These are phyloP conservation scores for Solanum chilense DNA, from an alignment of 257 asterid genomes.

Conservation along the genomic window DNA sequence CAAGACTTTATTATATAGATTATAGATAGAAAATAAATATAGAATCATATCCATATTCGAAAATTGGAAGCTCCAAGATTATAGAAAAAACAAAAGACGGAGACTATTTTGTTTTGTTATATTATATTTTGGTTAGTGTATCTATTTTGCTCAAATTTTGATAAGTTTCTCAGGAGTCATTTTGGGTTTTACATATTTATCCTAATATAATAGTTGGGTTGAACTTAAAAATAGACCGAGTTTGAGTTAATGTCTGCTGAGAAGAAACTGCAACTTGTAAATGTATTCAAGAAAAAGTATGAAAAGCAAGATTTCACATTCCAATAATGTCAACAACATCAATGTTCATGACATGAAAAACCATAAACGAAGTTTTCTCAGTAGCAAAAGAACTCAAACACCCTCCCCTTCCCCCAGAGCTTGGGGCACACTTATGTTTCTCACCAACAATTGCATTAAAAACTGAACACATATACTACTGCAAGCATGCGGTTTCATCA, in stretches of 20 bases:
- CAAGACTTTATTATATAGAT: too few relatives aligned
- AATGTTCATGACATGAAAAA: background rate
- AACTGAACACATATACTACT: background rate
- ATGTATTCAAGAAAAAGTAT: background rate
- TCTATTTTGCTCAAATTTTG: too few relatives aligned
- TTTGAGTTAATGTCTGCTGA: background rate
- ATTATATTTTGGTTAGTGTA: too few relatives aligned
- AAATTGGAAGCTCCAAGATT: too few relatives aligned
- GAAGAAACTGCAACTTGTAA: background rate
- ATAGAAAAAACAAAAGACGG: too few relatives aligned
- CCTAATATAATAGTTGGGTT: too few relatives aligned
- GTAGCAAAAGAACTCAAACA: background rate
- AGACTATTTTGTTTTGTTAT: too few relatives aligned
- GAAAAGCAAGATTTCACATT: background rate
- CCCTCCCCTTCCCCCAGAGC: background rate
- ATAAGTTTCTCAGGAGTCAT: too few relatives aligned
- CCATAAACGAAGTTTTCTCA: background rate
- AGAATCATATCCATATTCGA: too few relatives aligned
- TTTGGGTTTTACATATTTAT: too few relatives aligned
- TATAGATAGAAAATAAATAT: too few relatives aligned
- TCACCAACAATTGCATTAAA: background rate
- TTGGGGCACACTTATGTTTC: slow-evolving; percentile 39
- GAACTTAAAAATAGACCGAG: too few relatives aligned
- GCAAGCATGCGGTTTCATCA: background rate
- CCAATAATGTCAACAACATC: background rate